Evolutionary conservation across 805 yeast species (phyloP).

Genomic region (Nakazawaea ambrosiae): DNA sequence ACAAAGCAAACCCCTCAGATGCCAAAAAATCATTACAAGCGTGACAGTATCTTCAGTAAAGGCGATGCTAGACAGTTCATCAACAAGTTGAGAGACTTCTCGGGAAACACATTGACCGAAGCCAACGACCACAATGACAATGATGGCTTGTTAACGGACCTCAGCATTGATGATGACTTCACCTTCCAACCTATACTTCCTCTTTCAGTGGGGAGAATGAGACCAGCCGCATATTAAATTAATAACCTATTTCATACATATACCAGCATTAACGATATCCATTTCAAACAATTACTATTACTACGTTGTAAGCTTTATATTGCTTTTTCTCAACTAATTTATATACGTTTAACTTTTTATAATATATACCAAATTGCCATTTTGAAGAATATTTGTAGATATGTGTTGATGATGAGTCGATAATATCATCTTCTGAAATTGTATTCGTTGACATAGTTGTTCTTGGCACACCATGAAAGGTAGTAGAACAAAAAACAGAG

Average conservation of each 20-base stretch:
- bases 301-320: too few species aligned
- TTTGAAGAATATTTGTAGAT: too few species aligned
- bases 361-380: background rate
- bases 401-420: too few species aligned
- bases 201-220: background rate
- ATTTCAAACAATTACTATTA: too few species aligned
- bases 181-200: constrained; percentile 10
- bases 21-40: background rate
- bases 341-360: too few species aligned
- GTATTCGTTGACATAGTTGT: constrained; percentile 8
- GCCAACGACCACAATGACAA: background rate
- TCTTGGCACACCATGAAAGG: constrained; percentile 32
- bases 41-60: background rate
- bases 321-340: too few species aligned
- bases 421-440: background rate
- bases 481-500: constrained; percentile 35
- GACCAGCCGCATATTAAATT: too few species aligned
- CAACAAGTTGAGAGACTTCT: constrained; percentile 7
- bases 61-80: constrained; percentile 1
- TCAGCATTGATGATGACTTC: constrained; percentile 7
- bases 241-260: too few species aligned
- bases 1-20: background rate
- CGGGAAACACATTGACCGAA: constrained; percentile 3
- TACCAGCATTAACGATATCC: too few species aligned
- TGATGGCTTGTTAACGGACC: constrained; percentile 5